phyloP scores from a whole-genome alignment of 345 rosid genomes.

The Salix brachista region DNA sequence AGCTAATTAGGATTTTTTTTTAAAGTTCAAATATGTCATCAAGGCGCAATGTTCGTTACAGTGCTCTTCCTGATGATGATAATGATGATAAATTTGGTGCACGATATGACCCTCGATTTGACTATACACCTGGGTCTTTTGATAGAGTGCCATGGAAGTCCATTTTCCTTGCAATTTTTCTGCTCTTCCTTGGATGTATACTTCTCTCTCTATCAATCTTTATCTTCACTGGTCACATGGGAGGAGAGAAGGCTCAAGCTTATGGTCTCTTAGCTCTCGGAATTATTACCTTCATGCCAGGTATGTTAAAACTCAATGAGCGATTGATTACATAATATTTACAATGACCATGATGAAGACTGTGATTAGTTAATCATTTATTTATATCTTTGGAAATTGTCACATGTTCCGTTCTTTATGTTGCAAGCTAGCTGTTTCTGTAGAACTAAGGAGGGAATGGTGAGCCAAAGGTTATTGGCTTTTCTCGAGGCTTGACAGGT shows the following conservation, averaged over 20 bases:
- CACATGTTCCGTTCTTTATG: too few species aligned
- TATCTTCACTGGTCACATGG: constrained; percentile 83
- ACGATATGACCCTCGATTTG: constrained; percentile 60
- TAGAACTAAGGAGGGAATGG: background rate
- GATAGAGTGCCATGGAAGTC: constrained; percentile 86
- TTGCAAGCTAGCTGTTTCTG: too few species aligned
- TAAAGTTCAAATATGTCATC: constrained; percentile 42
- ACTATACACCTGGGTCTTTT: constrained; percentile 52
- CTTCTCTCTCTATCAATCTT: constrained; percentile 68
- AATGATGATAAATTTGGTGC: constrained; percentile 33
- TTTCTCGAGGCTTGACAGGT: background rate
- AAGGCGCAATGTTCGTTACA: constrained; percentile 48
- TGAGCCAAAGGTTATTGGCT: background rate
- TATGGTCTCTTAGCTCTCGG: constrained; percentile 80
- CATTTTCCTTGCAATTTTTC: constrained; percentile 62
- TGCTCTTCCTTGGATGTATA: constrained; percentile 60
- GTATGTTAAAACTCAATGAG: constrained; percentile 26
- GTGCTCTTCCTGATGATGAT: constrained; percentile 56
- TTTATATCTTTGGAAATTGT: too few species aligned
- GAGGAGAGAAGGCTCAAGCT: constrained; percentile 72
- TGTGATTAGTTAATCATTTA: too few species aligned
- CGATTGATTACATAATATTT: too few species aligned
- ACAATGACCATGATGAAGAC: too few species aligned
- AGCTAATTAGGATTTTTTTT: background rate
- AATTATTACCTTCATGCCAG: constrained; percentile 77